A percentile compares a stretch with the other conserved stretches of the same genome.
phyloP scores from a whole-genome alignment of 2,329 filamentous ascomycete species.

The Penicillium corylophilum region DNA sequence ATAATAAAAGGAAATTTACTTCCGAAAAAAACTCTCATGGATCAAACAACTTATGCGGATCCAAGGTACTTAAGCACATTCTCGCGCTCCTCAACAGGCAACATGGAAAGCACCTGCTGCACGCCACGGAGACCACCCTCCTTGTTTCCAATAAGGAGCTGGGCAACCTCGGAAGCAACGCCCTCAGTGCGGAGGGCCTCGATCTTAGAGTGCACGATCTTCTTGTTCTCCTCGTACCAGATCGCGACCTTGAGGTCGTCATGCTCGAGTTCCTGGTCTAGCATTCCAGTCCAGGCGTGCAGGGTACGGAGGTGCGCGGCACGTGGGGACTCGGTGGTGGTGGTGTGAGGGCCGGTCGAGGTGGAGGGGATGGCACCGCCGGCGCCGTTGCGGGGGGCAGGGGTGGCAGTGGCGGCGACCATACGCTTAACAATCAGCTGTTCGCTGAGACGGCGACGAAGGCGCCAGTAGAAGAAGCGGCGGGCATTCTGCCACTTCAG shows the following conservation, averaged over 20 bases:
- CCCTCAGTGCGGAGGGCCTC: slow-evolving; percentile 78
- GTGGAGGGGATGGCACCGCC: slow-evolving; percentile 43
- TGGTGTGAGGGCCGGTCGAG: slow-evolving; percentile 33
- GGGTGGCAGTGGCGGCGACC: slow-evolving; percentile 47
- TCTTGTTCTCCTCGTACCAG: slow-evolving; percentile 96
- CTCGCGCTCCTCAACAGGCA: slow-evolving; percentile 87
- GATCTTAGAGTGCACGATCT: slow-evolving; percentile 77
- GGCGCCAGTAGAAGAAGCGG: slow-evolving; percentile 99
- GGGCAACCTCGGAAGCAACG: slow-evolving; percentile 67
- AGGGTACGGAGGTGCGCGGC: slow-evolving; percentile 70
- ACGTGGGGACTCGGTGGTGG: slow-evolving; percentile 52
- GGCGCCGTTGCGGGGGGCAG: slow-evolving; percentile 33
- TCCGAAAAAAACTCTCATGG: neutral
- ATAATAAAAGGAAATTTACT: slow-evolving; percentile 3
- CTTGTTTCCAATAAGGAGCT: slow-evolving; percentile 64
- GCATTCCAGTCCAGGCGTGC: slow-evolving; percentile 76
- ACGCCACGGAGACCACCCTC: slow-evolving; percentile 79
- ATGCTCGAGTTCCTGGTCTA: slow-evolving; percentile 66
- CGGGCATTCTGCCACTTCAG: slow-evolving; percentile 86
- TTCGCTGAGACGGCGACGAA: slow-evolving; percentile 93
- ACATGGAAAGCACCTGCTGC: slow-evolving; percentile 77
- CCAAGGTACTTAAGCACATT: slow-evolving; percentile 64
- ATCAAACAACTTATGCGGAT: slow-evolving; percentile 20
- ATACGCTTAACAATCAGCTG: slow-evolving; percentile 96
- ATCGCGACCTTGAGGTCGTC: slow-evolving; percentile 81